Evolutionary conservation across 1,139 yeast genomes (phyloP), one percentile per base, ranked within the genome.

Genomic region (Diutina mesorugosa): DNA sequence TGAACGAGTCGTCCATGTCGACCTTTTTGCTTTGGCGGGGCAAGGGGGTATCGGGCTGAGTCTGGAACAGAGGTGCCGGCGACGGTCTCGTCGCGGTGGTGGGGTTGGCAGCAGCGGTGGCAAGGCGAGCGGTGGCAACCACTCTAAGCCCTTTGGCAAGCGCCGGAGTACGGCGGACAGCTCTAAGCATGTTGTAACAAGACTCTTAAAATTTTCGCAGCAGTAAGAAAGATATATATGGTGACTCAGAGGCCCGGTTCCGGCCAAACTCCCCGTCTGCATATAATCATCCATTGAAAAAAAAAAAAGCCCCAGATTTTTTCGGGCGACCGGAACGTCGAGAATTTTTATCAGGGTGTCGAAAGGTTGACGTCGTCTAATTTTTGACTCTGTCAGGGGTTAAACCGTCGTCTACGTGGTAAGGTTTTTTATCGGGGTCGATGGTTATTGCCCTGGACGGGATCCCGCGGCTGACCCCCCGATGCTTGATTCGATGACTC

Each of bases 1-100:
- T 89, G 66, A 91, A 85, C 18, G 96, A 86, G 66, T 86, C 90
- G 67, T 89, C 96, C 88, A 83, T 81, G 56, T 65, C 60, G 16
- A 45, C 47, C 57, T 60, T 46, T 55, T 60, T 45, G 56, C 16
- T 58, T 56, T 52, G 55, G 57, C 45, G 51, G 7, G 21, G 9
- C 18, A 18, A 12, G 26, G 35, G 18, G 38, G 45, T 30, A 18
- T 50, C 53, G 45, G 53, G 45, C 9, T n/a, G 12, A 6, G 14
- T 6, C 7, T 30, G 28, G 45, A 50, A 50, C 53, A 32, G 45
- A n/a, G 53, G 53, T 10, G 53, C 53, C 18, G 53, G 53, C 12
- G 53, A 4, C 18, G 53, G 53, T 12, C 53, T 14, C 29, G 45
- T n/a, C 14, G 48, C 30, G 4, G 51, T 29, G 9, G 35, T 10